Conservation (phyloP, 805 yeast species). For the Candida parachauliodes region DNA sequence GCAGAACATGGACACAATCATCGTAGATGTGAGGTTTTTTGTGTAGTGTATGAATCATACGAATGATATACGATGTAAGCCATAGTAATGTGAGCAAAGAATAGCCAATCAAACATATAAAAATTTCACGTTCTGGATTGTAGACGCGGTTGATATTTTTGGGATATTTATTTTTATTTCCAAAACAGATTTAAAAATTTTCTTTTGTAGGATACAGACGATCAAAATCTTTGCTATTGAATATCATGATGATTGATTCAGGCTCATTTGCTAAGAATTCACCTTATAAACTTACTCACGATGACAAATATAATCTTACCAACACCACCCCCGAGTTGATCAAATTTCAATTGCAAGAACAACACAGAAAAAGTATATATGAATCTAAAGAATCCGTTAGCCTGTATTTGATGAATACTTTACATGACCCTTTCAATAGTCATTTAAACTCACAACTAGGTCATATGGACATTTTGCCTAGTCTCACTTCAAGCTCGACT, state of each 20-base stretch:
- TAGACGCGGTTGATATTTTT: not conserved
- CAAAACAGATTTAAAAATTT: not conserved
- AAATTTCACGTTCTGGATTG: not conserved
- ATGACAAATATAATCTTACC: constrained; percentile 27
- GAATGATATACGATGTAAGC: too few species aligned
- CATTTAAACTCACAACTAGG: constrained; percentile 33
- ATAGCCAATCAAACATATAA: too few species aligned
- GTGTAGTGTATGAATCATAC: too few species aligned
- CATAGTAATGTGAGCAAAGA: too few species aligned
- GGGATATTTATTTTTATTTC: not conserved
- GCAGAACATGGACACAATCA: too few species aligned
- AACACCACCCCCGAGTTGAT: constrained; percentile 42
- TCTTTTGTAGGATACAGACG: not conserved
- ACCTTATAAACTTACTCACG: constrained; percentile 31
- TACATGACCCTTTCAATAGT: constrained; percentile 29
- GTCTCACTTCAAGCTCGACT: constrained; percentile 2
- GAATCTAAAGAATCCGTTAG: constrained; percentile 13
- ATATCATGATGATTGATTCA: constrained; percentile 31
- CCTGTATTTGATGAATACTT: constrained; percentile 15
- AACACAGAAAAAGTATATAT: constrained; percentile 22
- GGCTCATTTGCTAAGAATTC: constrained; percentile 33
- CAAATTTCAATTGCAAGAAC: constrained; percentile 42
- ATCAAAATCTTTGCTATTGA: not conserved
- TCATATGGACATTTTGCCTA: constrained; percentile 12
- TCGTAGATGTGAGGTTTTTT: too few species aligned